Evolutionary conservation across 2,329 filamentous ascomycete genomes (phyloP).

Genomic region (Lasiodiplodia gonubiensis): DNA sequence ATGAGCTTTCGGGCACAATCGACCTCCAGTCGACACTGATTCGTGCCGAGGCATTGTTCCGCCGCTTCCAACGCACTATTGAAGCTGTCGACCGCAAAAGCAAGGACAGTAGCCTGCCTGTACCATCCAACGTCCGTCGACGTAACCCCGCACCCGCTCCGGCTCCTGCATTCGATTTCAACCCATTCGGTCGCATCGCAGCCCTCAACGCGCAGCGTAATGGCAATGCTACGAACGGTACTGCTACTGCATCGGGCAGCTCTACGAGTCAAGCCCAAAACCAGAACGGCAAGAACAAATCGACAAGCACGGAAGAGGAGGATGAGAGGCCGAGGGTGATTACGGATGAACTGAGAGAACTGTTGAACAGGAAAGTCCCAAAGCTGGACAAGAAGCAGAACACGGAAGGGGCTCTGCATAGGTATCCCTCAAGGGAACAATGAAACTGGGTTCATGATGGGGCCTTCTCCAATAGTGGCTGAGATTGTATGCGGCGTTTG

Average conservation of each 20-base stretch:
- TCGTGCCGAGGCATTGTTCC: slow-evolving; percentile 86
- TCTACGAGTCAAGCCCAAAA: slow-evolving; percentile 35
- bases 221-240: slow-evolving; percentile 11
- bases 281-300: slow-evolving; percentile 42
- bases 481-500: slow-evolving; percentile 7
- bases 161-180: slow-evolving; percentile 2
- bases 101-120: slow-evolving; percentile 68
- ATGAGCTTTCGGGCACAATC: slow-evolving; percentile 91
- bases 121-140: slow-evolving; percentile 50
- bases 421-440: neutral
- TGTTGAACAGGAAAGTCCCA: slow-evolving; percentile 67
- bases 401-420: slow-evolving; percentile 9
- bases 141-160: slow-evolving; percentile 48
- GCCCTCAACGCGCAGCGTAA: slow-evolving; percentile 6
- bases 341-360: slow-evolving; percentile 64
- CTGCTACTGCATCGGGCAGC: slow-evolving; percentile 32
- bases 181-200: slow-evolving; percentile 17
- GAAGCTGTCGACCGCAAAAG: slow-evolving; percentile 91
- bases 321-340: slow-evolving; percentile 59
- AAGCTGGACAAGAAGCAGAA: slow-evolving; percentile 46
- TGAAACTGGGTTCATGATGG: neutral
- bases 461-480: neutral
- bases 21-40: slow-evolving; percentile 86
- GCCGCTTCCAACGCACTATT: slow-evolving; percentile 83
- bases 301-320: slow-evolving; percentile 37